phyloP scores from a whole-genome alignment of 2,329 filamentous ascomycete species.

The Geosmithia putterillii region DNA sequence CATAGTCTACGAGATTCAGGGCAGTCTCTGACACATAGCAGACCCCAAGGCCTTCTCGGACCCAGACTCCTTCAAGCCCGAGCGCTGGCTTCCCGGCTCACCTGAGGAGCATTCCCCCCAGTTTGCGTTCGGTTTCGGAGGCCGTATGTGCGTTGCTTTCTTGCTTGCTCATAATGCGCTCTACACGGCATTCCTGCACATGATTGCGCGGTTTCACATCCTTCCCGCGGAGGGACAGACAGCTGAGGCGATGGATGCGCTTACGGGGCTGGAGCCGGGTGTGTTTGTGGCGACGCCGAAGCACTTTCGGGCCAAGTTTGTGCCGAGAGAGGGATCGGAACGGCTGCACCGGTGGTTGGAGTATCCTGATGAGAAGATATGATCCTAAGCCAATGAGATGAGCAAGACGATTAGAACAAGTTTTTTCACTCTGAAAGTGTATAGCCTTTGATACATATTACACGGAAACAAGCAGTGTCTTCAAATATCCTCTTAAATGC shows the following conservation, averaged over 20 bases:
- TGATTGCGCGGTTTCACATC: conserved; percentile 36
- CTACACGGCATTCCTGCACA: conserved; percentile 36
- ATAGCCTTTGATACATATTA: too few relatives aligned
- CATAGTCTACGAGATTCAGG: neutral
- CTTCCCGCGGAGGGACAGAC: conserved; percentile 10
- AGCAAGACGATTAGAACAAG: too few relatives aligned
- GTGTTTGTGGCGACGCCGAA: conserved; percentile 6
- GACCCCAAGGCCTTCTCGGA: conserved; percentile 52
- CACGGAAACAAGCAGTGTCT: too few relatives aligned
- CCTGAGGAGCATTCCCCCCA: conserved; percentile 26
- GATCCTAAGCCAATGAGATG: too few relatives aligned
- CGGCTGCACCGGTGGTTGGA: conserved; percentile 1
- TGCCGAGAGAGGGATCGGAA: conserved; percentile 4
- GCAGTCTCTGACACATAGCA: too few relatives aligned
- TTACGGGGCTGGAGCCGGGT: conserved; percentile 8
- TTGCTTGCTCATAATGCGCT: conserved; percentile 41
- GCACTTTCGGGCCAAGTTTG: conserved; percentile 5
- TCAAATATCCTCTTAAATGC: too few relatives aligned
- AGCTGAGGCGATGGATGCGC: conserved; percentile 9
- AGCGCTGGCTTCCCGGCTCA: conserved; percentile 24
- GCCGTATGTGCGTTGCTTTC: conserved; percentile 40
- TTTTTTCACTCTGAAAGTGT: too few relatives aligned
- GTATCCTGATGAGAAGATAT: conserved; percentile 6
- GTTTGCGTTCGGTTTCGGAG: conserved; percentile 40
- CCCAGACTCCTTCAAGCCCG: conserved; percentile 46